phyloP scores from a whole-genome alignment of 345 rosid species.

The Sisymbrium altissimum region DNA sequence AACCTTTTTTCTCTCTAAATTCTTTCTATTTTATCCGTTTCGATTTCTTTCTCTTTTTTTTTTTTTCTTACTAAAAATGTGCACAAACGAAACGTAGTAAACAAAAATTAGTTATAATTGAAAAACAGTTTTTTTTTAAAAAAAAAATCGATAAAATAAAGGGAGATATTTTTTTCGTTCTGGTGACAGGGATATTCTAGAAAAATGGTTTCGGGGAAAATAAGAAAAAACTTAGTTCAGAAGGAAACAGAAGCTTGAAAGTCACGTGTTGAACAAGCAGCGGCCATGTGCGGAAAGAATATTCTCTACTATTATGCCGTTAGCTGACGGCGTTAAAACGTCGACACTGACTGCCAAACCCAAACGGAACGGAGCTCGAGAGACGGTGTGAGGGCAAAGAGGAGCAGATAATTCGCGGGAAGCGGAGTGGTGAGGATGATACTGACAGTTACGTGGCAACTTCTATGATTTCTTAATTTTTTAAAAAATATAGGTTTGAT shows the following conservation, averaged over 20 bases:
- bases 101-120: neutral
- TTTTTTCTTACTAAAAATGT: neutral
- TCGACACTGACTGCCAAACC: neutral
- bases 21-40: neutral
- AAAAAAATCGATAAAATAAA: neutral
- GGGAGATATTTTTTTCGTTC: slow-evolving; percentile 2
- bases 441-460: slow-evolving; percentile 3
- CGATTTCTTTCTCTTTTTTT: neutral
- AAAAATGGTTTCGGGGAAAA: neutral
- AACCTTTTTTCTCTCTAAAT: neutral
- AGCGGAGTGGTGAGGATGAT: neutral
- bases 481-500: neutral
- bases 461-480: neutral
- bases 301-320: slow-evolving; percentile 20
- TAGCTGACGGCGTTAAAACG: slow-evolving; percentile 20
- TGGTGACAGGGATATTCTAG: neutral
- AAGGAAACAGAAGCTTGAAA: slow-evolving; percentile 25
- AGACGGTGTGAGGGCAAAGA: neutral
- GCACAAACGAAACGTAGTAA: neutral
- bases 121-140: no score
- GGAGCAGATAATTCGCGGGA: neutral
- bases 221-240: slow-evolving; percentile 11
- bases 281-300: slow-evolving; percentile 33
- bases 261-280: slow-evolving; percentile 24
- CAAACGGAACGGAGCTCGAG: slow-evolving; percentile 5